phyloP scores from a whole-genome alignment of 2,329 filamentous ascomycete genomes.

The Sclerotinia trifoliorum region DNA sequence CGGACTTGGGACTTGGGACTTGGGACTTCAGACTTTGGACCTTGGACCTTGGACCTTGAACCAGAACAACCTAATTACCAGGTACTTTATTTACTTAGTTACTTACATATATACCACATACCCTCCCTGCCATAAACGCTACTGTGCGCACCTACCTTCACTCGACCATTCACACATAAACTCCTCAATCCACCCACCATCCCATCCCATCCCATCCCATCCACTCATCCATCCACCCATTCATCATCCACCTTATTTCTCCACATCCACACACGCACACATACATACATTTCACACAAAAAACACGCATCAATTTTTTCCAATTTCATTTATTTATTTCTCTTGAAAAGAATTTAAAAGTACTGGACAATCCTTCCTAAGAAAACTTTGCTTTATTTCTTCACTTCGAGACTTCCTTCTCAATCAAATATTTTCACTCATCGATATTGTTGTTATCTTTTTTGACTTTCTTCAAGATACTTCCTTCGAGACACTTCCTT shows the following conservation, averaged over 20 bases:
- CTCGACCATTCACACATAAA: not conserved
- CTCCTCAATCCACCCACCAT: not conserved
- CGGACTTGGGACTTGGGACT: too few species aligned
- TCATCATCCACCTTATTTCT: not conserved
- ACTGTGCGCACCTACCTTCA: not conserved
- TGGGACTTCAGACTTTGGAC: too few species aligned
- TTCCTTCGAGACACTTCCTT: not conserved
- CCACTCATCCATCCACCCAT: not conserved
- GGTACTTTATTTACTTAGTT: too few species aligned
- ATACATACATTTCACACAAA: not conserved
- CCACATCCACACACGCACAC: not conserved
- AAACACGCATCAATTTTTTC: conserved; percentile 16
- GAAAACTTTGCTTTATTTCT: not conserved
- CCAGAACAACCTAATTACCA: too few species aligned
- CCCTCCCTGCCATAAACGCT: too few species aligned
- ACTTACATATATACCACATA: too few species aligned
- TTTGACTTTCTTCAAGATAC: conserved; percentile 4
- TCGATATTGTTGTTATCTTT: not conserved
- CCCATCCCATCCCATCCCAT: too few species aligned
- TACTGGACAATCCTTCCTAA: not conserved
- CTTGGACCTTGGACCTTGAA: too few species aligned
- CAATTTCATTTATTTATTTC: not conserved
- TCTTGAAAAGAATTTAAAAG: conserved; percentile 1
- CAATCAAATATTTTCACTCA: not conserved
- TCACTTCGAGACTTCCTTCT: conserved; percentile 7